phyloP scores from a whole-genome alignment of 352 stramenopile genomes.

The Globisporangium paroecandrum region DNA sequence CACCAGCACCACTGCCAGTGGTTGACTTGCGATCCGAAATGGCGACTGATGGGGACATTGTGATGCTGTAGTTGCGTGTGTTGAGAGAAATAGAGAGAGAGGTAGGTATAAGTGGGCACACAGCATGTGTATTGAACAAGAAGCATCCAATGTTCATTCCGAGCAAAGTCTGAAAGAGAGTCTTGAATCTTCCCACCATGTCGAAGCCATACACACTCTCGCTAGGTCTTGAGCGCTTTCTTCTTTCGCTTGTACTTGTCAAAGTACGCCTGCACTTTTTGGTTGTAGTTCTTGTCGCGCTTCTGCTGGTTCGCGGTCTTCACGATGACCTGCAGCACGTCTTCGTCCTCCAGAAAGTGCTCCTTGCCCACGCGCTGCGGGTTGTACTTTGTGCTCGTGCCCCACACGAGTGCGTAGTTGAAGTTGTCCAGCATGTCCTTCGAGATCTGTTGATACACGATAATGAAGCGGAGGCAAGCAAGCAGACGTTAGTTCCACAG shows the following conservation, averaged over 20 bases:
- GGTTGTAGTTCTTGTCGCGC: conserved; percentile 96
- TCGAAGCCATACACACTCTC: background rate
- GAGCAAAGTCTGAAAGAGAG: background rate
- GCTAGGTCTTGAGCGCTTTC: conserved; percentile 90
- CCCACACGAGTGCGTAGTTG: conserved; percentile 98
- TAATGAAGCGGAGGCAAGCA: background rate
- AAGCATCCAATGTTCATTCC: background rate
- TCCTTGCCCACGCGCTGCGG: conserved; percentile 94
- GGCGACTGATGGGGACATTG: conserved; percentile 17
- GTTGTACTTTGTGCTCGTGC: conserved; percentile 97
- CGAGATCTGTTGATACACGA: conserved; percentile 62
- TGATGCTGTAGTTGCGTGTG: conserved; percentile 1
- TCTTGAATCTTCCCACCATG: background rate
- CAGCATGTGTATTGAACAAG: background rate
- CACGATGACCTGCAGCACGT: conserved; percentile 97
- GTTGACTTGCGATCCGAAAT: background rate
- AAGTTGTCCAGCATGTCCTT: conserved; percentile 95
- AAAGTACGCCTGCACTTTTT: conserved; percentile 93
- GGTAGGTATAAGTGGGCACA: background rate
- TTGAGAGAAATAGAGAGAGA: background rate
- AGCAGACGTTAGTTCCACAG: background rate
- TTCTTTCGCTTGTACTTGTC: conserved; percentile 97
- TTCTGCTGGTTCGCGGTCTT: conserved; percentile 99
- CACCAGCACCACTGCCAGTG: background rate
- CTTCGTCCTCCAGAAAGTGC: conserved; percentile 96